Conservation (phyloP, 495 filamentous ascomycete species). For the Annulohypoxylon bovei region DNA sequence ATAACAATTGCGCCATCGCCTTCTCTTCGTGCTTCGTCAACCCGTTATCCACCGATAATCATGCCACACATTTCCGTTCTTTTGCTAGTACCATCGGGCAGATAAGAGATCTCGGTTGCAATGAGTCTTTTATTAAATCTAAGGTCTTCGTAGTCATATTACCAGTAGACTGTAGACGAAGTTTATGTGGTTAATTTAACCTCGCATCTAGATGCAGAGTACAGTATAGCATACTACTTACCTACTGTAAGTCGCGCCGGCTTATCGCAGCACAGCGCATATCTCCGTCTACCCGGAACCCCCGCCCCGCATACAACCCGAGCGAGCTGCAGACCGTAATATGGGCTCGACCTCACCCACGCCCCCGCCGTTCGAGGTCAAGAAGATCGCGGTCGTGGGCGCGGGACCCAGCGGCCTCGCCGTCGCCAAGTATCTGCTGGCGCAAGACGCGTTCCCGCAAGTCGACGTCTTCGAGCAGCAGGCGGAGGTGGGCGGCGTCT, state of each 20-base stretch:
- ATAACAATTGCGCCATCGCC: slow-evolving; percentile 28
- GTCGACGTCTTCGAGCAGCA: slow-evolving; percentile 88
- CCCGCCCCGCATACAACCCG: not conserved
- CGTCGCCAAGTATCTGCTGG: slow-evolving; percentile 77
- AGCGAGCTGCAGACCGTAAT: no score
- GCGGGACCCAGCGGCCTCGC: slow-evolving; percentile 75
- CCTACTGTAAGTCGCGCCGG: not conserved
- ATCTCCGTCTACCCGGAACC: not conserved
- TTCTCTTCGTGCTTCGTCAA: not conserved
- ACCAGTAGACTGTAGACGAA: not conserved
- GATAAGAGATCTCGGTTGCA: not conserved
- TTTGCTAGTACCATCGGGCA: not conserved
- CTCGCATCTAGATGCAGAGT: not conserved
- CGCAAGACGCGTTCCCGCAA: slow-evolving; percentile 73
- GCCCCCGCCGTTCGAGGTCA: slow-evolving; percentile 52
- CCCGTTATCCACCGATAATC: slow-evolving; percentile 12
- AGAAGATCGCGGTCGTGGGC: slow-evolving; percentile 72
- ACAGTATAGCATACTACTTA: not conserved
- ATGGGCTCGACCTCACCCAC: slow-evolving; percentile 43
- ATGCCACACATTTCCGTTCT: slow-evolving; percentile 4
- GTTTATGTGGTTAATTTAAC: not conserved
- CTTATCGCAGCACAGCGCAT: not conserved
- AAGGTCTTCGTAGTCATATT: not conserved
- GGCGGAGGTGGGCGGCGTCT: slow-evolving; percentile 77
- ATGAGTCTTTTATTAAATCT: not conserved